Evolutionary conservation across 2,329 filamentous ascomycete genomes (phyloP), one percentile per base, ranked within the genome.

Genomic region (Ophiognomonia clavigignenti-juglandacearum): DNA sequence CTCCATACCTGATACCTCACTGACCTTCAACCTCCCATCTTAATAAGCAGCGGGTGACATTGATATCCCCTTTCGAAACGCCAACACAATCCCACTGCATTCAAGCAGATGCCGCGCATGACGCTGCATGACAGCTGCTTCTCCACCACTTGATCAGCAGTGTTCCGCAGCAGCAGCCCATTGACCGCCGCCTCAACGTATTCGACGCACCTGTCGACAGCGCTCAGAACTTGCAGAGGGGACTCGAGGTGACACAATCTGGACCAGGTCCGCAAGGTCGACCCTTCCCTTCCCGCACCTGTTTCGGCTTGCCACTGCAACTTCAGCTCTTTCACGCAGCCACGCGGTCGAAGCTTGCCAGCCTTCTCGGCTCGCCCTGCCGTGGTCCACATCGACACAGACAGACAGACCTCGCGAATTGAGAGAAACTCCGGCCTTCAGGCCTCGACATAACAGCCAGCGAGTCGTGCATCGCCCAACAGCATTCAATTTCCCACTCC

Each of bases 361-460:
- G 45, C 40, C 48, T n/a, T 47, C 36, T 41, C 45, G 45, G 48
- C 22, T 51, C 37, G 48, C 20, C 37, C 26, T 51, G 40, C 44
- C 48, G 35, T 24, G n/a, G 29, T 27, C 36, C 34, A 38, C 22
- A 20, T 19, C 14, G 19, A 29, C 41, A n/a, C 23, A 22, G 14
- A 27, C 19, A 34, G 35, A 29, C 27, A 36, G 14, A 24, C 32
- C 23, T 27, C 16, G 32, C 13, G 27, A n/a, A n/a, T n/a, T n/a
- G n/a, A n/a, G n/a, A n/a, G n/a, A n/a, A n/a, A n/a, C n/a, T 23
- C 40, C 23, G 20, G 32, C 13, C 35, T 26, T 32, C 31, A 35
- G 19, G 26, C 35, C 23, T 20, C 29, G 16, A 43, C 48, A 26
- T 19, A 3, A 23, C 27, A 37, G 39, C 31, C 40, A 27, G 14